Percentiles rank a stretch among this genome's conserved stretches.
These are phyloP conservation scores for Allium fistulosum DNA, from an alignment of 106 monocot species.

Conservation along the genomic window DNA sequence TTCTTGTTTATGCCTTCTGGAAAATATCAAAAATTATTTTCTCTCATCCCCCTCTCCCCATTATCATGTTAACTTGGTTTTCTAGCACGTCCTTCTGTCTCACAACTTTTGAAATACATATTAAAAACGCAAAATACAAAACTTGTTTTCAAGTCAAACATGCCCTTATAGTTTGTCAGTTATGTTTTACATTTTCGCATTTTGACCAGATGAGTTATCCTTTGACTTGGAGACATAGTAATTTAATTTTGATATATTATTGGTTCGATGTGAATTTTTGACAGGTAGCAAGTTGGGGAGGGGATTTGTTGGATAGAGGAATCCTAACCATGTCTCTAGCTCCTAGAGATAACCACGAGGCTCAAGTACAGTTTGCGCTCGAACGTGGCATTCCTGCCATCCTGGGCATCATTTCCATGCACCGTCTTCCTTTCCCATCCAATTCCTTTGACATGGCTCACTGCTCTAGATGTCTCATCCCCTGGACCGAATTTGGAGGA, in stretches of 20 bases:
- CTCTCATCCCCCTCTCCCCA: too few relatives aligned
- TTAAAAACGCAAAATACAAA: neutral
- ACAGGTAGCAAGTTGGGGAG: constrained; percentile 85
- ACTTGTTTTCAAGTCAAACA: neutral
- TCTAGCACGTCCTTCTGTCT: too few relatives aligned
- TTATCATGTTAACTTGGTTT: too few relatives aligned
- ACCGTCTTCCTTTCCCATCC: constrained; percentile 78
- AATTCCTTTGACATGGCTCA: constrained; percentile 87
- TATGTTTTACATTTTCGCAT: neutral
- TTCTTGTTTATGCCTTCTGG: too few relatives aligned
- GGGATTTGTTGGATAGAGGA: constrained; percentile 67
- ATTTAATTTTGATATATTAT: too few relatives aligned
- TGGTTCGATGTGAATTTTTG: neutral
- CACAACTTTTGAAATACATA: too few relatives aligned
- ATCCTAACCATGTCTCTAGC: constrained; percentile 75
- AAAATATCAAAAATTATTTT: too few relatives aligned
- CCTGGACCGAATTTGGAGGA: constrained; percentile 85
- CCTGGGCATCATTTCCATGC: constrained; percentile 80
- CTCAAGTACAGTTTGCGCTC: constrained; percentile 89
- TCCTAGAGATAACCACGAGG: constrained; percentile 88
- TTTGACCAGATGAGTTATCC: neutral
- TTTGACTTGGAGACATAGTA: too few relatives aligned
- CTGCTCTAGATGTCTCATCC: constrained; percentile 84
- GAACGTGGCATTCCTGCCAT: constrained; percentile 88
- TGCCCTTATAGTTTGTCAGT: neutral